Percentiles rank a stretch among this genome's conserved stretches.
phyloP scores from a whole-genome alignment of 306 rosid species.

The Benincasa hispida region DNA sequence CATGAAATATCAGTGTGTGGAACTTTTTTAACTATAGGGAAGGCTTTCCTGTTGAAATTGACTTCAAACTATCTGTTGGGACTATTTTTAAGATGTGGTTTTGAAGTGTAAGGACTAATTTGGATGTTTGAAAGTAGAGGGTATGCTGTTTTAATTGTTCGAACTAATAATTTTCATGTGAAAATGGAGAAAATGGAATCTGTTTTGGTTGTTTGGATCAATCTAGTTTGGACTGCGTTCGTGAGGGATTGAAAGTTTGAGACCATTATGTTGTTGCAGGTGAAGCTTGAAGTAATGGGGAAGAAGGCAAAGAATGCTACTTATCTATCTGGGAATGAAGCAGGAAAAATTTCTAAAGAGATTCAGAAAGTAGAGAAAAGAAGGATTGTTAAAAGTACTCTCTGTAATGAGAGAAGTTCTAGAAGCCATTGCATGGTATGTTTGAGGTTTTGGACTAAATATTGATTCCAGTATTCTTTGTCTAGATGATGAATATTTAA shows the following conservation, averaged over 20 bases:
- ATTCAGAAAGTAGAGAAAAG: slow-evolving; percentile 97
- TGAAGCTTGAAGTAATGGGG: slow-evolving; percentile 96
- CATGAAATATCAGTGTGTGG: neutral
- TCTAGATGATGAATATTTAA: neutral
- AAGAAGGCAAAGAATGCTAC: slow-evolving; percentile 98
- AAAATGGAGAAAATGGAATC: neutral
- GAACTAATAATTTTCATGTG: neutral
- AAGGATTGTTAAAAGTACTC: slow-evolving; percentile 93
- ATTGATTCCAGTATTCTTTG: neutral
- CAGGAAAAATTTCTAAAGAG: slow-evolving; percentile 94
- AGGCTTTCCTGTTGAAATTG: neutral
- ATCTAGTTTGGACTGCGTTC: neutral
- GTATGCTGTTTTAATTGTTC: neutral
- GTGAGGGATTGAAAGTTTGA: neutral
- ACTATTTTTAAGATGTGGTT: neutral
- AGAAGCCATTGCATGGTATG: slow-evolving; percentile 98
- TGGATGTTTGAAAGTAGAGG: neutral
- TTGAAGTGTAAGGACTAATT: neutral
- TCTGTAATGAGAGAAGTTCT: slow-evolving; percentile 93
- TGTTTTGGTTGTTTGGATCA: neutral
- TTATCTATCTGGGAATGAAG: slow-evolving; percentile 84
- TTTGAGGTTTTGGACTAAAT: neutral
- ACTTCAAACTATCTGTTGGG: neutral
- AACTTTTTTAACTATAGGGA: neutral
- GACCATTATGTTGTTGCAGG: slow-evolving; percentile 28